phyloP scores from a whole-genome alignment of 2,329 filamentous ascomycete species.

The Teratosphaeriaceae sp. region DNA sequence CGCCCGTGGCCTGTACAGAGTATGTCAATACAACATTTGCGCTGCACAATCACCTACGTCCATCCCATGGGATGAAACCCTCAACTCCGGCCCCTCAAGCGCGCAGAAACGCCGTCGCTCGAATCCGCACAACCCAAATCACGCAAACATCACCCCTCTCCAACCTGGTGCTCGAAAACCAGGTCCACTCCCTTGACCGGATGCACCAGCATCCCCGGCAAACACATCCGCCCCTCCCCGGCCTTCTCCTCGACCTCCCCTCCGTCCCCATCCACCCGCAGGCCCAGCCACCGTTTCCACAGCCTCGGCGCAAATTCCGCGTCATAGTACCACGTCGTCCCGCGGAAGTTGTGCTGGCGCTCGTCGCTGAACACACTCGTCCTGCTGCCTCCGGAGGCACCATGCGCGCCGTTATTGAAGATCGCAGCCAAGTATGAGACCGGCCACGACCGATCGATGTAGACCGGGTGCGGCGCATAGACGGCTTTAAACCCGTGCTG shows the following conservation, averaged over 20 bases:
- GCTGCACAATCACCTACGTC: too few relatives aligned
- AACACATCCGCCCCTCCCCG: constrained; percentile 41
- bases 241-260: constrained; percentile 38
- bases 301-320: constrained; percentile 47
- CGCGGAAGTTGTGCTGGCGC: constrained; percentile 47
- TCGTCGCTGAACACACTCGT: constrained; percentile 45
- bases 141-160: too few relatives aligned
- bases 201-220: constrained; percentile 41
- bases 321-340: constrained; percentile 49
- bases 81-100: too few relatives aligned
- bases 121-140: too few relatives aligned
- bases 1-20: too few relatives aligned
- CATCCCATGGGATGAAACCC: too few relatives aligned
- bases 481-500: constrained; percentile 74
- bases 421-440: constrained; percentile 47
- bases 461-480: constrained; percentile 54
- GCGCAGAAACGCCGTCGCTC: too few relatives aligned
- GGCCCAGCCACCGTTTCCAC: constrained; percentile 51
- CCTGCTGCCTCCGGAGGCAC: constrained; percentile 43
- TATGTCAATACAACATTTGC: too few relatives aligned
- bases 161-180: too few relatives aligned
- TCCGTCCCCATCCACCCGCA: constrained; percentile 46
- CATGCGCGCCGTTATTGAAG: constrained; percentile 50
- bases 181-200: too few relatives aligned
- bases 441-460: constrained; percentile 51